Conservation (phyloP, 257 asterid genomes). For the Solanum appendiculatum region DNA sequence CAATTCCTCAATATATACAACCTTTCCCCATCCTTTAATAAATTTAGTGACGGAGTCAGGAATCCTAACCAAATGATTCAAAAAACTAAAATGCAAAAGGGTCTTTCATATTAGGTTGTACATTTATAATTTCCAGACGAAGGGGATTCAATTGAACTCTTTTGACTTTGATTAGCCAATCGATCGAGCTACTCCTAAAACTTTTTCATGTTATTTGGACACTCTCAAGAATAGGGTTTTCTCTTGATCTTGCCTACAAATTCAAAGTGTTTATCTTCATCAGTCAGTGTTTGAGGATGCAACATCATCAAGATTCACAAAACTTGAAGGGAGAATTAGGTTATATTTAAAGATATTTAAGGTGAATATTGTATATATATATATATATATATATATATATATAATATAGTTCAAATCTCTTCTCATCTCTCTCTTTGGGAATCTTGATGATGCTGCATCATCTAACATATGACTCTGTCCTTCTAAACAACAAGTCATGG, state of each 20-base stretch:
- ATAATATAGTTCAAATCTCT: not conserved
- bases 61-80: not conserved
- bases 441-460: constrained; percentile 4
- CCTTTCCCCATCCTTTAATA: not conserved
- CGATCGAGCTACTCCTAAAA: not conserved
- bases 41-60: not conserved
- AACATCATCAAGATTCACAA: not conserved
- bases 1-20: not conserved
- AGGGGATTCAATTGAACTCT: not conserved
- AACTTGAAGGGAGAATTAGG: not conserved
- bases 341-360: not conserved
- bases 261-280: not conserved
- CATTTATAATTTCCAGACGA: not conserved
- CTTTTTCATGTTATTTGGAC: not conserved
- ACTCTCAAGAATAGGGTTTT: not conserved
- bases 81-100: not conserved
- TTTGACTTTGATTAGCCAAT: not conserved
- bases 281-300: not conserved
- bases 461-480: not conserved
- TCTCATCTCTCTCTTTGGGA: not conserved
- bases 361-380: not conserved
- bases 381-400: no score
- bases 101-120: not conserved
- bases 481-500: not conserved
- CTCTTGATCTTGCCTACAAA: not conserved